Percentiles rank a stretch among this genome's conserved stretches.
These are phyloP conservation scores for Cryptococcus wingfieldii DNA, from an alignment of 1,284 basidiomycete species.

Conservation along the genomic window DNA sequence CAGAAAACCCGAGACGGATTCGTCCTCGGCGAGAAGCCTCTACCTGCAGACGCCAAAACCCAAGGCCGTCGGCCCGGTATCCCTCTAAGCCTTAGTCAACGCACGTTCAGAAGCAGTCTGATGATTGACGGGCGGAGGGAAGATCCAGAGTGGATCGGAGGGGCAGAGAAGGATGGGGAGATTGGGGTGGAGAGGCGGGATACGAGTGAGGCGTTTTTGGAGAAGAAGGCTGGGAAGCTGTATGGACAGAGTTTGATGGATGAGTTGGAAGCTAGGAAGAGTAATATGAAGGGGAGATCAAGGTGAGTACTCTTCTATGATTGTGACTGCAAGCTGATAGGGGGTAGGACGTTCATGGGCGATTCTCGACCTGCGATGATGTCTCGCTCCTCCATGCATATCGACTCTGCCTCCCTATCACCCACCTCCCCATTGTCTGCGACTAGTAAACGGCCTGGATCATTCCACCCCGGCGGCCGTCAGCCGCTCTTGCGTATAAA, in stretches of 20 bases:
- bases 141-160: conserved; percentile 21
- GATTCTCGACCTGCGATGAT: conserved; percentile 48
- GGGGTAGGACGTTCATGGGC: conserved; percentile 40
- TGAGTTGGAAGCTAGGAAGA: conserved; percentile 45
- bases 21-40: conserved; percentile 39
- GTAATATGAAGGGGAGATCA: conserved; percentile 36
- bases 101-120: conserved; percentile 38
- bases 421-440: conserved; percentile 1
- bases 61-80: conserved; percentile 21
- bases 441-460: conserved; percentile 5
- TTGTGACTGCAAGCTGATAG: not conserved
- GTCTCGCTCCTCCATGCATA: conserved; percentile 22
- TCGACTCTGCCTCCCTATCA: conserved; percentile 5
- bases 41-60: conserved; percentile 39
- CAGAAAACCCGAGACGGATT: conserved; percentile 36
- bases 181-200: conserved; percentile 10
- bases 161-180: conserved; percentile 20
- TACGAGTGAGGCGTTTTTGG: conserved; percentile 15
- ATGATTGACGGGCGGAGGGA: conserved; percentile 32
- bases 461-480: not conserved
- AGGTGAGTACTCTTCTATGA: conserved; percentile 18
- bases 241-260: conserved; percentile 47
- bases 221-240: conserved; percentile 35
- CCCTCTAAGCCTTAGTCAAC: conserved; percentile 33
- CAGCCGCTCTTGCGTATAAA: conserved; percentile 4